Base-by-base conservation (phyloP, 495 filamentous ascomycete species). In the Lasiosphaeria hispida region DNA sequence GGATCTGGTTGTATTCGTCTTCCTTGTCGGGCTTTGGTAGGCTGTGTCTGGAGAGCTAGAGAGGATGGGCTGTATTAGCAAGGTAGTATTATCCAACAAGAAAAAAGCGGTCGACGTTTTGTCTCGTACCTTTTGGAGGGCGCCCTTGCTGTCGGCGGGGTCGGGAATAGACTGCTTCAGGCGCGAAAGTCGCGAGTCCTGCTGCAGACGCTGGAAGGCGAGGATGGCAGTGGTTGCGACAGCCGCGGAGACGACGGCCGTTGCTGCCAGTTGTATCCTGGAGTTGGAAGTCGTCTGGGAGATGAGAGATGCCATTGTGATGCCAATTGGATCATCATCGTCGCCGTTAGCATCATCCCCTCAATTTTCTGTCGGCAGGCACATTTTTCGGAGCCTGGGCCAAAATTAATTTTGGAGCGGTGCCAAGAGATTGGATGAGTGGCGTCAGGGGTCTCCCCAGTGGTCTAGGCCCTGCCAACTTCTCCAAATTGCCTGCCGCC, bases 151-250 rank as follows among this genome's bases (percentile, higher is more conserved):
- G 37, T 67, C 67, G 37, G 80, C 74, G 40, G 77, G 70, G 17
- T 82, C 68, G 4, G 89, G 87, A 58, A 93, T 93, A 0, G 87
- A 89, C 57, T 78, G 79, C 63, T 94, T 94, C 43, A 94, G 73
- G 40, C 84, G 76, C 48, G 83, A 75, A 6, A 92, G 73, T 30
- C 83, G 83, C 60, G 84, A 82, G 63, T 80, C 80, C 40, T 85
- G 71, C 48, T 77, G 79, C 38, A 88, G 76, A 53, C 80, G 79
- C 65, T 94, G 90, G 61, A 86, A 88, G 42, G 87, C 84, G 50
- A 90, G 75, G 38, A 96, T 86, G 10, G 84, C 78, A 39, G 82
- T 78, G 9, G 88, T 90, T 30, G 90, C 89, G 33, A 89, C 81
- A 37, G 84, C 83, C 18, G 88, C 90, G 0, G 89, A 92, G 5